Evolutionary conservation across 2,329 filamentous ascomycete species (phyloP), one percentile per base, ranked within the genome.

Genomic region (Blastomyces percursus): DNA sequence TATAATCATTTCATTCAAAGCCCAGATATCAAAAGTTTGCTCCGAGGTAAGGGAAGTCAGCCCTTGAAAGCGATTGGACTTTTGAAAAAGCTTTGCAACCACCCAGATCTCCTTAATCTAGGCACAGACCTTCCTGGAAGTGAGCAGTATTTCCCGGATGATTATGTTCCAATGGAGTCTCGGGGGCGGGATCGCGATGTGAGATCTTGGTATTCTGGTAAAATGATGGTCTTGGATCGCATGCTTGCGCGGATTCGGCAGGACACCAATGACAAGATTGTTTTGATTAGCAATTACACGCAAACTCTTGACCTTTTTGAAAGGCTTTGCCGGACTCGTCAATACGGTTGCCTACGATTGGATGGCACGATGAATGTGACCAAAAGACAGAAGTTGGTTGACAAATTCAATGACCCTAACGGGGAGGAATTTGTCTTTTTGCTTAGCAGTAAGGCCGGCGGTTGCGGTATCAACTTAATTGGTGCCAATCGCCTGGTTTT

Each of bases 1-100:
- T 99, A 99, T 80, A 96, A 96, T 71, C 90, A 96, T 75, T 99
- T 99, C 75, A 92, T 99, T 75, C 90, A 89, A 59, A 96, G 92
- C 64, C 93, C 94, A 0, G 90, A 96, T 64, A 97, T 99, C 70
- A 91, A 95, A 73, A 91, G 89, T 61, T 80, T 99, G 54, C 83
- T 99, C 44, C 86, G 90, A 67, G 94, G 94, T 65, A 97, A 96
- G 76, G 93, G 92, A 32, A 96, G 91, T 64, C 93, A 97, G 70
- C 94, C 94, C 1, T 81, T 99, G 57, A 97, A 97, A 75, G 94
- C 94, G 8, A 99, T 99, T 74, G 91, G 91, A 55, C 86, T 99
- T 68, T 82, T 99, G 71, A 99, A 99, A 78, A 99, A 99, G 75
- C 86, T 99, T 16, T 99, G 95, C 80, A 99, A 99, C 69, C 94